phyloP scores from a whole-genome alignment of 2,329 filamentous ascomycete genomes.

The Ilyonectria robusta region DNA sequence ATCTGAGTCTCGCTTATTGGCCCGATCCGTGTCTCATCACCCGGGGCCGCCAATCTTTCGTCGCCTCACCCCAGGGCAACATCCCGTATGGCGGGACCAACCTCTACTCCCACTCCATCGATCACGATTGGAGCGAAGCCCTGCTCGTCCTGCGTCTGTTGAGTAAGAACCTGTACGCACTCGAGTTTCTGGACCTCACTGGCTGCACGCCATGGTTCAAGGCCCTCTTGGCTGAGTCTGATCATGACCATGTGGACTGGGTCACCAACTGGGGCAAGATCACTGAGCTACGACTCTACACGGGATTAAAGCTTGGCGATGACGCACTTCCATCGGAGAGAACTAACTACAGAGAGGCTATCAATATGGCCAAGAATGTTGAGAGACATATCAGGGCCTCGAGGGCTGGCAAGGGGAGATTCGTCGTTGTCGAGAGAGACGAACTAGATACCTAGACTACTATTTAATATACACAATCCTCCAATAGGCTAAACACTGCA shows the following conservation, averaged over 20 bases:
- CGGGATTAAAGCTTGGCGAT: slow-evolving; percentile 58
- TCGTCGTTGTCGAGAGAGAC: slow-evolving; percentile 65
- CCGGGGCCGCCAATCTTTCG: slow-evolving; percentile 63
- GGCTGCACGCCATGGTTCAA: slow-evolving; percentile 70
- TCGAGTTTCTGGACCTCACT: slow-evolving; percentile 74
- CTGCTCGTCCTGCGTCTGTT: slow-evolving; percentile 69
- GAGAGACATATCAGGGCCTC: slow-evolving; percentile 63
- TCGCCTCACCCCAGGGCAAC: slow-evolving; percentile 60
- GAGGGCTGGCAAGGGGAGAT: slow-evolving; percentile 63
- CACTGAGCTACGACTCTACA: slow-evolving; percentile 59
- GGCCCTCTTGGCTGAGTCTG: slow-evolving; percentile 60
- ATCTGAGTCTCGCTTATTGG: slow-evolving; percentile 74
- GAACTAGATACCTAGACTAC: slow-evolving; percentile 36
- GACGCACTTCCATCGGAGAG: slow-evolving; percentile 53
- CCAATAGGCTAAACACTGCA: neutral
- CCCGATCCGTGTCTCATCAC: slow-evolving; percentile 72
- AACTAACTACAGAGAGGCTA: slow-evolving; percentile 53
- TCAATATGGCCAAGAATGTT: slow-evolving; percentile 57
- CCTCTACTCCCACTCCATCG: slow-evolving; percentile 70
- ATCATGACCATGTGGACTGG: slow-evolving; percentile 69
- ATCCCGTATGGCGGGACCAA: slow-evolving; percentile 70
- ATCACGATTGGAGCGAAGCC: slow-evolving; percentile 73
- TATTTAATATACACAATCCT: neutral
- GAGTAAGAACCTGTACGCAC: slow-evolving; percentile 67
- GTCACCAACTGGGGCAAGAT: slow-evolving; percentile 68